Conservation (phyloP, 805 yeast genomes). For the Monosporozyma aerobia region DNA sequence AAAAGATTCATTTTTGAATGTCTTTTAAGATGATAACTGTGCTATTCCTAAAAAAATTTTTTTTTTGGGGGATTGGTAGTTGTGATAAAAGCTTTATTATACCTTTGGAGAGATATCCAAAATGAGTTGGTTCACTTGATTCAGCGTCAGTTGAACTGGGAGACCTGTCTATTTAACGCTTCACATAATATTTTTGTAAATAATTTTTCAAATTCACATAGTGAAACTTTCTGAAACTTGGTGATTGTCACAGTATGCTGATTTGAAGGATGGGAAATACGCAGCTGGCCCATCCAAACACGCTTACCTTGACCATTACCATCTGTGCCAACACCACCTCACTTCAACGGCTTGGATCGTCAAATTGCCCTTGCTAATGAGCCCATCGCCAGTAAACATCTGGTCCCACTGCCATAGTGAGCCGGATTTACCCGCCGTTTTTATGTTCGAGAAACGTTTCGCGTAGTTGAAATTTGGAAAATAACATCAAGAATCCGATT, state of each 20-base stretch:
- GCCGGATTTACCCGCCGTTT: neutral
- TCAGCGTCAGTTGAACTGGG: too few species aligned
- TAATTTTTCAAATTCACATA: neutral
- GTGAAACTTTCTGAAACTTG: neutral
- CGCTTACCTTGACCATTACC: neutral
- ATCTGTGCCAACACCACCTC: neutral
- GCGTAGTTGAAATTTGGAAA: neutral
- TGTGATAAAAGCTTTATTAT: too few species aligned
- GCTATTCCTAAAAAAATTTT: too few species aligned
- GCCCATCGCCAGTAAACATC: neutral
- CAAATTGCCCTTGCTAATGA: too few species aligned
- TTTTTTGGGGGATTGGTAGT: neutral
- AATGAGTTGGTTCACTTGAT: neutral
- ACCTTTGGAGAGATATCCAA: too few species aligned
- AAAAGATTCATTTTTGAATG: conserved; percentile 5
- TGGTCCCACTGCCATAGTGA: neutral
- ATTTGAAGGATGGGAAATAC: neutral
- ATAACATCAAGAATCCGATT: neutral
- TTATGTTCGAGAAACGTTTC: neutral
- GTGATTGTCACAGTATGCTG: too few species aligned
- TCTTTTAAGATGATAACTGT: neutral
- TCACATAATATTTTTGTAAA: neutral
- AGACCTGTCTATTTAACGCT: neutral
- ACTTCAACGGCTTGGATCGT: neutral
- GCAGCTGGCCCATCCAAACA: neutral